phyloP scores from a whole-genome alignment of 1,284 basidiomycete species.

The Anthracocystis walkeri region DNA sequence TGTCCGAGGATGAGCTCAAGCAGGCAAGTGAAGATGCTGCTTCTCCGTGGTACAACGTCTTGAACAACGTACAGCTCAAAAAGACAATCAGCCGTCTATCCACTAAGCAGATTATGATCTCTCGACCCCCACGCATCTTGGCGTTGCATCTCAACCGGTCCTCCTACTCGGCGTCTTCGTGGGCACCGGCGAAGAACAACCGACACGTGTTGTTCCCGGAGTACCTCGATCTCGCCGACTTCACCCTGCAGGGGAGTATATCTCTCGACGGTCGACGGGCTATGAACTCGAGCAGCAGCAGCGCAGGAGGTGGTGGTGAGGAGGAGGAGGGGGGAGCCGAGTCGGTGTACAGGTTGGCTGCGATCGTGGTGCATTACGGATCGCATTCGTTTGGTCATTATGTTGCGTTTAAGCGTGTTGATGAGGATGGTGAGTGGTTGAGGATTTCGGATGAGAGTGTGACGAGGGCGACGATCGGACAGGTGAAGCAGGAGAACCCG shows the following conservation, averaged over 20 bases:
- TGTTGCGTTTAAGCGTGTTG: constrained; percentile 57
- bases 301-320: not conserved
- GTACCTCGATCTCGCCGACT: constrained; percentile 54
- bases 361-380: constrained; percentile 67
- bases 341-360: constrained; percentile 49
- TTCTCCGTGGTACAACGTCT: constrained; percentile 30
- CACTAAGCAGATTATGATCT: constrained; percentile 68
- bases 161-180: constrained; percentile 45
- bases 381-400: constrained; percentile 67
- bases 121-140: constrained; percentile 57
- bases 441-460: constrained; percentile 66
- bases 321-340: constrained; percentile 2
- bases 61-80: constrained; percentile 35
- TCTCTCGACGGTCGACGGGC: constrained; percentile 29
- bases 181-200: constrained; percentile 65
- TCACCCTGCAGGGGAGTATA: constrained; percentile 55
- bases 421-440: constrained; percentile 40
- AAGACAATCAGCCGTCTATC: constrained; percentile 45
- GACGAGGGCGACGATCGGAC: constrained; percentile 34
- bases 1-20: constrained; percentile 60
- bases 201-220: constrained; percentile 60
- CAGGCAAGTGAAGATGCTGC: constrained; percentile 24
- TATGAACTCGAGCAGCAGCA: constrained; percentile 21
- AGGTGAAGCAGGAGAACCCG: constrained; percentile 65
- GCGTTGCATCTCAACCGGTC: constrained; percentile 66